These are phyloP conservation scores for Fomitopsis palustris DNA, from an alignment of 1,284 basidiomycete genomes.

Conservation along the genomic window DNA sequence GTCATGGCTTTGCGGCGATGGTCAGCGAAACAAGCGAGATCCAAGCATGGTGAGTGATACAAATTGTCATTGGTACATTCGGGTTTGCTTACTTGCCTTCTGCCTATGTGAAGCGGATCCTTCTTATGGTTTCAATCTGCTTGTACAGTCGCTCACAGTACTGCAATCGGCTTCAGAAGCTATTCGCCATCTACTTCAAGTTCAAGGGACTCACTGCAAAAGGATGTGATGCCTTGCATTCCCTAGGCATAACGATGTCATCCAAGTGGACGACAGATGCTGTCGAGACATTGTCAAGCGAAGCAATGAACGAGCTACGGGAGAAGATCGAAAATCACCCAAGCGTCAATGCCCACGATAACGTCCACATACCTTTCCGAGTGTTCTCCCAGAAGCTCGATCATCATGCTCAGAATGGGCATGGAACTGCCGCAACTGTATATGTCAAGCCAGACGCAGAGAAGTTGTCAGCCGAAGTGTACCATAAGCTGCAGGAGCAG, in stretches of 20 bases:
- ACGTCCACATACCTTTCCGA: conserved; percentile 32
- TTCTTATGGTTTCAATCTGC: background rate
- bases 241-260: conserved; percentile 27
- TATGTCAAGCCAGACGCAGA: background rate
- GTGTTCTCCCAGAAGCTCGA: conserved; percentile 12
- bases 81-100: too few relatives aligned
- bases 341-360: conserved; percentile 34
- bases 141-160: conserved; percentile 21
- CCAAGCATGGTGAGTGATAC: too few relatives aligned
- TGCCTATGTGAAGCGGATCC: background rate
- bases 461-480: background rate
- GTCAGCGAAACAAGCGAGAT: too few relatives aligned
- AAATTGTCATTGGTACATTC: too few relatives aligned
- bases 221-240: conserved; percentile 24
- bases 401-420: background rate
- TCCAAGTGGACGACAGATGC: conserved; percentile 22
- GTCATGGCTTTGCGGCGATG: too few relatives aligned
- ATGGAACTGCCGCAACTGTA: background rate
- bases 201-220: conserved; percentile 22
- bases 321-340: conserved; percentile 18
- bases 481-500: background rate
- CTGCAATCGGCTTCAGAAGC: conserved; percentile 24
- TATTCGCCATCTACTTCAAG: conserved; percentile 28
- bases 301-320: background rate
- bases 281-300: background rate